Base-by-base conservation (phyloP, 129 eudicot species). In the Flaveria bidentis region DNA sequence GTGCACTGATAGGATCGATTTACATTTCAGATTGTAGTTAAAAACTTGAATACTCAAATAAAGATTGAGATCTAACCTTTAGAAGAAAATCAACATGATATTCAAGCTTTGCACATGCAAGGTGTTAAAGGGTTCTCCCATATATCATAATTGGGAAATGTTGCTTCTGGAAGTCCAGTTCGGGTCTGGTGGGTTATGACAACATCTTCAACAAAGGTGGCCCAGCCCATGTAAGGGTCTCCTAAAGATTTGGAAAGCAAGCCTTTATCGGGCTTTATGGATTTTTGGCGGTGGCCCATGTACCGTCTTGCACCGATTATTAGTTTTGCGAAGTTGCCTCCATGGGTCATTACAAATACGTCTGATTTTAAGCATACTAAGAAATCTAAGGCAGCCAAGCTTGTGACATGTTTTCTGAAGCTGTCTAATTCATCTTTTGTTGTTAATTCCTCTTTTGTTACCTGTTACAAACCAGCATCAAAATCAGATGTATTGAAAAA, bases 201-300 rank as follows among this genome's bases (percentile, higher is more conserved):
- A 26, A 90, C 96, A 58, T 93, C 98, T 78, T 93, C 98, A 15
- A 93, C 97, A 75, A 93, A 93, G 20, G 96, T 90, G 30, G 97
- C 97, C 98, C 98, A 93, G 1, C 97, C 98, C 97, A 93, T 90
- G 78, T 93, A 90, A n/a, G 98, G 98, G 77, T 93, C 98, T 47
- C 98, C 98, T 71, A 93, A 87, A 9, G 97, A 93, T 80, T 93
- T 93, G 17, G 98, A 90, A 81, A 93, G 83, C 52, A 90, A 84
- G 20, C 98, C 97, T 82, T 93, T 93, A 63, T 93, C 98, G 0
- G 97, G 98, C 76, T 93, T 93, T 65, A 93, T 93, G 79, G 98
- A 93, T 55, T 93, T 93, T 57, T 76, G 87, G 46, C 77, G 85
- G 80, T 93, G 98, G 57, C 98, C 98, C 92, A 84, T 84, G 74